Conservation (phyloP, 129 eudicot species). For the Pulicaria dysenterica region DNA sequence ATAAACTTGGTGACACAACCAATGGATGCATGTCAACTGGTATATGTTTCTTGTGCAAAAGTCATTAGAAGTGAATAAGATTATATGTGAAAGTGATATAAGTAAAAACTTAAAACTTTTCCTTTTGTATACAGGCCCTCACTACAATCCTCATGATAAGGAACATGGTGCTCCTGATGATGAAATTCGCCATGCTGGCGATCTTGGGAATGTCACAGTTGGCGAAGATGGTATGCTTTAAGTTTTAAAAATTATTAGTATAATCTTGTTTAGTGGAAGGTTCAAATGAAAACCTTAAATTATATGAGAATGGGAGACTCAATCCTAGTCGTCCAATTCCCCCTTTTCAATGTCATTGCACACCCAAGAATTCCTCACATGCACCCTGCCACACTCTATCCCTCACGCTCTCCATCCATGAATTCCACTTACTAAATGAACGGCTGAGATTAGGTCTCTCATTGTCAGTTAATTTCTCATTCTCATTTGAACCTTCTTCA, state of each 20-base stretch:
- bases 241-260: constrained; percentile 5
- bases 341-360: too few relatives aligned
- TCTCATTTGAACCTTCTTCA: too few relatives aligned
- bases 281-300: too few relatives aligned
- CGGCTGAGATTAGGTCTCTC: too few relatives aligned
- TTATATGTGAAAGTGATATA: neutral
- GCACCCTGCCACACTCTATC: too few relatives aligned
- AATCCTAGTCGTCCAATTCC: too few relatives aligned
- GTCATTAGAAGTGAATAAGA: neutral
- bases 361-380: too few relatives aligned
- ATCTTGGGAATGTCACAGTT: constrained; percentile 87
- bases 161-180: constrained; percentile 98
- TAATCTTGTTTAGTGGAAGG: neutral
- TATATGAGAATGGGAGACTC: too few relatives aligned
- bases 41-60: constrained; percentile 16
- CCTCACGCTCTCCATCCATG: too few relatives aligned
- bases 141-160: constrained; percentile 84
- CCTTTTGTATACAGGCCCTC: constrained; percentile 66
- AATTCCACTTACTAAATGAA: too few relatives aligned
- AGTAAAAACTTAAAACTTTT: neutral
- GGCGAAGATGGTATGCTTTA: constrained; percentile 84
- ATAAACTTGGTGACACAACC: constrained; percentile 99
- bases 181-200: constrained; percentile 97
- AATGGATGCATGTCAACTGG: constrained; percentile 99
- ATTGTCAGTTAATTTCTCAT: too few relatives aligned